Evolutionary conservation across 768 basidiomycete species (phyloP), one percentile per base, ranked within the genome.

Genomic region (Chalciporus piperatus): DNA sequence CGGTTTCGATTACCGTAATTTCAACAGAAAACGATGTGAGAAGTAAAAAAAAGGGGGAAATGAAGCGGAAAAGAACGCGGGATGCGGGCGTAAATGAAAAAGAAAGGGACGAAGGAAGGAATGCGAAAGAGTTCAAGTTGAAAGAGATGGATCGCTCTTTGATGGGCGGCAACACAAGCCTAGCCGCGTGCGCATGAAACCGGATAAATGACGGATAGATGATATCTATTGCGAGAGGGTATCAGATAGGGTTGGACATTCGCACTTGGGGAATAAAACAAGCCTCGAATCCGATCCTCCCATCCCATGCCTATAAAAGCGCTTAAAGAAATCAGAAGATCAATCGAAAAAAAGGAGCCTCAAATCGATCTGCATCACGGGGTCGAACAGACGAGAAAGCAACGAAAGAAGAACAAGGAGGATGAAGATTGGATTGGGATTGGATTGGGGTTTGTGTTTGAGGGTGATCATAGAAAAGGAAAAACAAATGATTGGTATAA

Each of bases 401-500:
- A 37, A 37, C 35, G 8, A 37, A 37, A 16, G 30, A 25, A 11
- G 44, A 27, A 28, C n/a, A 32, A 5, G 6, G 6, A 3, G 5
- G 7, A 20, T 17, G 6, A 45, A 11, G 14, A 33, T 33, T 33
- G 33, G 14, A 37, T 16, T 2, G 4, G 4, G 30, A 32, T 13
- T 32, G 30, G 30, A 32, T 12, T 32, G 30, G 16, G 16, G 10
- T n/a, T 37, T 6, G 16, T 37, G 35, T 37, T 37, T 37, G 35
- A 37, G 35, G 35, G 35, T 37, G 16, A 37, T 37, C 35, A 37
- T 37, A 37, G n/a, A 37, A 25, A 20, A 5, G 16, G 19, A 12
- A 45, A 47, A 51, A 19, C 35, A 44, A 64, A 54, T 3, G 57
- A 49, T 50, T 51, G 63, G 60, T 59, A 59, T 58, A 41, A 30